These are phyloP conservation scores for Fusarium praegraminearum DNA, from an alignment of 2,329 filamentous ascomycete genomes.

Conservation along the genomic window DNA sequence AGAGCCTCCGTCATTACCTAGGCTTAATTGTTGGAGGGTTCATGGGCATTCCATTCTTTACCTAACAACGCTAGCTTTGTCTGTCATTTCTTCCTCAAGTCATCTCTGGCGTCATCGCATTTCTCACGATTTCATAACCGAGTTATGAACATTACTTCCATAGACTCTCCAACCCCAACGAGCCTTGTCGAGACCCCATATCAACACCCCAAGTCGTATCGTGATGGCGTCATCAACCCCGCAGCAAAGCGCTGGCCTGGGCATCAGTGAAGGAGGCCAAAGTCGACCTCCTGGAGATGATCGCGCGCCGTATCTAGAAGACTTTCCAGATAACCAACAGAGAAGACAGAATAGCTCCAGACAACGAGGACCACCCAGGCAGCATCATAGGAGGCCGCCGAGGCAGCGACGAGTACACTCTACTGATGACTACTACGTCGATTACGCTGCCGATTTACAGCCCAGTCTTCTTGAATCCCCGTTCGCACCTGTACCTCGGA, in stretches of 20 bases:
- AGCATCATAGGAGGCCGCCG: neutral
- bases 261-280: slow-evolving; percentile 1
- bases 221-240: slow-evolving; percentile 19
- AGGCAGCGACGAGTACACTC: neutral
- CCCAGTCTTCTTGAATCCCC: neutral
- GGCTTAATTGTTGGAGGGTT: neutral
- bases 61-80: neutral
- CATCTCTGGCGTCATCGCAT: neutral
- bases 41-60: neutral
- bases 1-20: slow-evolving; percentile 23
- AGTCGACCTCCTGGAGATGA: neutral
- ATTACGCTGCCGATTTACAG: neutral
- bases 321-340: neutral
- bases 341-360: neutral
- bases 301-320: neutral
- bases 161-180: no score
- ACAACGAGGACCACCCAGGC: neutral
- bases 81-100: neutral
- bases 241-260: slow-evolving; percentile 1
- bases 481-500: neutral
- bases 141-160: neutral
- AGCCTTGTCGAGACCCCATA: neutral
- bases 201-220: neutral
- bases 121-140: neutral
- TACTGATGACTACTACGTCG: neutral